phyloP scores from a whole-genome alignment of 164 flowering plant species.

The Protea cynaroides region DNA sequence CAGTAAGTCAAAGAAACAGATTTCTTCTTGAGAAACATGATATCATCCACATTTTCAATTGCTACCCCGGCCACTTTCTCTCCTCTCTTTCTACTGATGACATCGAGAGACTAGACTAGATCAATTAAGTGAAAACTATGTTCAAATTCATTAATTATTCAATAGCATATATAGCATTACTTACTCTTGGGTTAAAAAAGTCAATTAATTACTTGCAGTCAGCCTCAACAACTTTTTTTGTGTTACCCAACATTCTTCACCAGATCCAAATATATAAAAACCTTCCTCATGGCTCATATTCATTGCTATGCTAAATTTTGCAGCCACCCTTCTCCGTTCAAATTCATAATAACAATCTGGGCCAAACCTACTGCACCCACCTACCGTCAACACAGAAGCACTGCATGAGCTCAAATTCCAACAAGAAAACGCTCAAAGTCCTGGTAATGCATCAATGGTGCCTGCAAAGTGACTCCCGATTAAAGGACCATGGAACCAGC shows the following conservation, averaged over 20 bases:
- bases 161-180: slow-evolving; percentile 10
- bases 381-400: background rate
- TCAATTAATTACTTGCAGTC: slow-evolving; percentile 9
- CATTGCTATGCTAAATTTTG: background rate
- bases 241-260: slow-evolving; percentile 5
- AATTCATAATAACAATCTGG: background rate
- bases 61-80: no score
- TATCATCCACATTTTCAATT: no score
- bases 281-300: slow-evolving; percentile 2
- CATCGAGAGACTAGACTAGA: no score
- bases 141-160: slow-evolving; percentile 11
- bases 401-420: background rate
- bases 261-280: slow-evolving; percentile 1
- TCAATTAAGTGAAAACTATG: no score
- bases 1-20: no score
- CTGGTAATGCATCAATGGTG: background rate
- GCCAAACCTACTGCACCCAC: background rate
- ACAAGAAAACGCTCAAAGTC: background rate
- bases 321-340: background rate
- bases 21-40: no score
- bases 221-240: slow-evolving; percentile 9
- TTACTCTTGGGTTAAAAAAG: slow-evolving; percentile 2
- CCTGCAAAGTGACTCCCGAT: background rate
- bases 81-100: no score
- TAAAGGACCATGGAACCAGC: background rate